These are phyloP conservation scores for Neofusicoccum laricinum DNA, from an alignment of 2,329 filamentous ascomycete species.

Conservation along the genomic window DNA sequence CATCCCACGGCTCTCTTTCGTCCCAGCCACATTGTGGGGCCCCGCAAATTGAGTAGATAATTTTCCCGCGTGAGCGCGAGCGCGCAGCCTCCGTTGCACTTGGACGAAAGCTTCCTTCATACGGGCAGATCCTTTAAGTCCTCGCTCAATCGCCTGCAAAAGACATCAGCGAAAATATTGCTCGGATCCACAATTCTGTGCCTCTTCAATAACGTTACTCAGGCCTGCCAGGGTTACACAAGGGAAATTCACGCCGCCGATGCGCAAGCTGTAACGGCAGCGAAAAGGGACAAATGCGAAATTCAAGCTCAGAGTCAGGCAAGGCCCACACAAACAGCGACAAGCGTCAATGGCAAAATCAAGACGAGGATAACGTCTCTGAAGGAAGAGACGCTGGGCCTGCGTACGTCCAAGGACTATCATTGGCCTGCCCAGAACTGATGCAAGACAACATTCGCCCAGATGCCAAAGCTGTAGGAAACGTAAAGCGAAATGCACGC, in stretches of 20 bases:
- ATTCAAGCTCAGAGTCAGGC: neutral
- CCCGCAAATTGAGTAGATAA: too few relatives aligned
- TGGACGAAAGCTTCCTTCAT: neutral
- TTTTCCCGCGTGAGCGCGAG: neutral
- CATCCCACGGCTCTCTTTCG: neutral
- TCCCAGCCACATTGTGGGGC: neutral
- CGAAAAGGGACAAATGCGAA: neutral
- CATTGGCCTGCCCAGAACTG: neutral
- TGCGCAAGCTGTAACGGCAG: too few relatives aligned
- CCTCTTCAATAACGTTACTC: too few relatives aligned
- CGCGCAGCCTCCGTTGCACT: too few relatives aligned
- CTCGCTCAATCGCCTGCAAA: too few relatives aligned
- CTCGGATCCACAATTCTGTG: too few relatives aligned
- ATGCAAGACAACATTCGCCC: neutral
- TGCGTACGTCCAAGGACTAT: neutral
- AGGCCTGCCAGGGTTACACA: too few relatives aligned
- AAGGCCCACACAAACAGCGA: neutral
- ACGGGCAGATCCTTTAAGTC: neutral
- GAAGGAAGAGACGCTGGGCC: neutral
- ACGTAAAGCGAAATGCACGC: constrained; percentile 46
- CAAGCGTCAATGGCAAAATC: neutral
- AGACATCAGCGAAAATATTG: too few relatives aligned
- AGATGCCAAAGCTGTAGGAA: constrained; percentile 44
- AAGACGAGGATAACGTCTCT: neutral
- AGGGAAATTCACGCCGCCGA: too few relatives aligned